A percentile compares a stretch with the other conserved stretches of the same genome.
Evolutionary conservation across 2,329 filamentous ascomycete genomes (phyloP).

Genomic region (Diplodia mutila): DNA sequence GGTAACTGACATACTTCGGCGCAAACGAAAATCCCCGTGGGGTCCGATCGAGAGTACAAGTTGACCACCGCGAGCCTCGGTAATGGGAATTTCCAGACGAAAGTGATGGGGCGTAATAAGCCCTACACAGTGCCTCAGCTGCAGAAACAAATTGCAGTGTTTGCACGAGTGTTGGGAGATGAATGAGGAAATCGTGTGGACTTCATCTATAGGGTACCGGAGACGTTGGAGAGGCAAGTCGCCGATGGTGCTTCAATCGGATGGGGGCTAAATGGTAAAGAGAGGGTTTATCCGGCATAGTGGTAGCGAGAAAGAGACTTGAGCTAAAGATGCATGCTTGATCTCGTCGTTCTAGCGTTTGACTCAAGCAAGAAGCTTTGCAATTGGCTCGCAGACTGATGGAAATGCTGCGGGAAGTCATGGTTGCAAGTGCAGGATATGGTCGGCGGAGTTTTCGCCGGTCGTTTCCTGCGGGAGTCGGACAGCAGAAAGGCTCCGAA

Average conservation of each 20-base stretch:
- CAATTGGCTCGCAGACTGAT: neutral
- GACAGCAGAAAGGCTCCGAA: neutral
- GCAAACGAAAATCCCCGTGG: neutral
- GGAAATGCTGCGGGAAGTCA: neutral
- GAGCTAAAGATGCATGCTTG: conserved; percentile 4
- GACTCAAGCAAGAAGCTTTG: neutral
- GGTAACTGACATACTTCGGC: neutral
- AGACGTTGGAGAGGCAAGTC: neutral
- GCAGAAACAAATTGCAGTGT: neutral
- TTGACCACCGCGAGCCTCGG: no score
- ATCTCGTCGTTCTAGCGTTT: neutral
- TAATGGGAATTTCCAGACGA: neutral
- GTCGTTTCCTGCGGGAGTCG: neutral
- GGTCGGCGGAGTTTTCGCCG: neutral
- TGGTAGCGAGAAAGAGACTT: conserved; percentile 8
- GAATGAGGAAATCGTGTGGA: neutral
- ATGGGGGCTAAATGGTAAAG: neutral
- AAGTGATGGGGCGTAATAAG: neutral
- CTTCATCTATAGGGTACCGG: neutral
- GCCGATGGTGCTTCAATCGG: neutral
- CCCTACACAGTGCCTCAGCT: neutral
- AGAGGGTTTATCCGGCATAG: neutral
- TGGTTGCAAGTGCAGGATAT: neutral
- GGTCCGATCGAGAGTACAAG: neutral
- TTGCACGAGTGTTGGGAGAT: neutral